These are phyloP conservation scores for Adansonia rubrostipa DNA, from an alignment of 441 rosid species.

Conservation along the genomic window DNA sequence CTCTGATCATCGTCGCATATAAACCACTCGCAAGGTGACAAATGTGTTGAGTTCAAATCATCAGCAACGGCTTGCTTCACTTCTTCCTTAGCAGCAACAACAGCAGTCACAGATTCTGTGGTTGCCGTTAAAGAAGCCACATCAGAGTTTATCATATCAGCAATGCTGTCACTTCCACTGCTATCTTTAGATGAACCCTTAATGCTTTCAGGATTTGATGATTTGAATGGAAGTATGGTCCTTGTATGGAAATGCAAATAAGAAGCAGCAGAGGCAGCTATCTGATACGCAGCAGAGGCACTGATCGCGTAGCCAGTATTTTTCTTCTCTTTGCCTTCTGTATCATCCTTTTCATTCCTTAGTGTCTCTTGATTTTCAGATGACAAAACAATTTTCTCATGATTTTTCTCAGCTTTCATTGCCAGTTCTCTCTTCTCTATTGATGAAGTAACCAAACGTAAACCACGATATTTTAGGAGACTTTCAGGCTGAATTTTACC, in stretches of 20 bases:
- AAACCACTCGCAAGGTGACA: constrained; percentile 94
- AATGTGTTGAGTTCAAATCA: constrained; percentile 71
- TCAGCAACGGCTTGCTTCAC: constrained; percentile 97
- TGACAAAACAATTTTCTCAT: constrained; percentile 43
- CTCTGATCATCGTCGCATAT: constrained; percentile 80
- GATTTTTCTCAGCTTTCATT: constrained; percentile 46
- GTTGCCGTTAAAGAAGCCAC: constrained; percentile 79
- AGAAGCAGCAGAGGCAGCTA: constrained; percentile 91
- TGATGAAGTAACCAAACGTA: constrained; percentile 77
- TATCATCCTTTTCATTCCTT: constrained; percentile 32
- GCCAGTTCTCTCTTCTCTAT: constrained; percentile 64
- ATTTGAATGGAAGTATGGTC: constrained; percentile 68
- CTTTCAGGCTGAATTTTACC: constrained; percentile 58
- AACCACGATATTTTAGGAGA: constrained; percentile 63
- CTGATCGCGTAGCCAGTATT: constrained; percentile 46
- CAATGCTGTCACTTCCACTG: constrained; percentile 26
- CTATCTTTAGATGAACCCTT: constrained; percentile 32
- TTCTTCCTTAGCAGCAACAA: constrained; percentile 93
- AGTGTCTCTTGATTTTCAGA: constrained; percentile 46
- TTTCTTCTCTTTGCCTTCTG: constrained; percentile 46
- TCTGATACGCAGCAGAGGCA: constrained; percentile 73
- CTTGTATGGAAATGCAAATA: constrained; percentile 76
- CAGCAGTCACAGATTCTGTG: constrained; percentile 93
- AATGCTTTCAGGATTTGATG: constrained; percentile 39
- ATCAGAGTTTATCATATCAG: constrained; percentile 44